Percentiles rank a stretch among this genome's conserved stretches.
These are phyloP conservation scores for Fusarium sp. DNA, from an alignment of 2,329 filamentous ascomycete species.

Conservation along the genomic window DNA sequence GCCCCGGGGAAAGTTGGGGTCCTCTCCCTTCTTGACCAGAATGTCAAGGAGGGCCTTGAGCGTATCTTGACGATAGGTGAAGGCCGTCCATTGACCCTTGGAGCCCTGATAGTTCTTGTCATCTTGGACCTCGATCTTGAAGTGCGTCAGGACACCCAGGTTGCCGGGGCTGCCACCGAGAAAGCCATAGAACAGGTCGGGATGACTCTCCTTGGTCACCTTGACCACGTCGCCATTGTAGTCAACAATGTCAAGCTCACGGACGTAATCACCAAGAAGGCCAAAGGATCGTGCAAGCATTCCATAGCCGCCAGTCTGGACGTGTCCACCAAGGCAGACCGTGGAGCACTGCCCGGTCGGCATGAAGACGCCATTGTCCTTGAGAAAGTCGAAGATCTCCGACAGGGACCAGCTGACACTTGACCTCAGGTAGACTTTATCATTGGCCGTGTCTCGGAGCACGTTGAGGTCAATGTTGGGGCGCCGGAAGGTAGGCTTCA, in stretches of 20 bases:
- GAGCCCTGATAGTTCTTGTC: slow-evolving; percentile 52
- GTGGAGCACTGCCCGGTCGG: slow-evolving; percentile 60
- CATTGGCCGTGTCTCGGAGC: slow-evolving; percentile 31
- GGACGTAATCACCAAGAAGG: slow-evolving; percentile 65
- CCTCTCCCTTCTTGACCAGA: slow-evolving; percentile 58
- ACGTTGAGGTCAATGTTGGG: slow-evolving; percentile 51
- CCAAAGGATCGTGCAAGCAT: slow-evolving; percentile 63
- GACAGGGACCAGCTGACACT: slow-evolving; percentile 56
- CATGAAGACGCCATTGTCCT: slow-evolving; percentile 56
- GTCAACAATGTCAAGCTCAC: slow-evolving; percentile 61
- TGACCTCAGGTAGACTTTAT: slow-evolving; percentile 37
- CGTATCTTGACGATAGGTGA: slow-evolving; percentile 50
- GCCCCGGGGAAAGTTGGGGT: slow-evolving; percentile 56
- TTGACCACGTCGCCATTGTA: slow-evolving; percentile 58
- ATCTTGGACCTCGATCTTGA: slow-evolving; percentile 57
- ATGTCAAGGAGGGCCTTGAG: slow-evolving; percentile 54
- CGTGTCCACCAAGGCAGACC: slow-evolving; percentile 60
- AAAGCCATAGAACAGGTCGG: slow-evolving; percentile 70
- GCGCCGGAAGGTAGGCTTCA: slow-evolving; percentile 31
- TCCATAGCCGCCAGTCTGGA: slow-evolving; percentile 61
- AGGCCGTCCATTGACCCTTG: slow-evolving; percentile 52
- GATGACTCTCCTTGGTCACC: slow-evolving; percentile 60
- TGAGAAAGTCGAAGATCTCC: slow-evolving; percentile 57
- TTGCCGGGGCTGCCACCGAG: slow-evolving; percentile 69
- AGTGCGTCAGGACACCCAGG: slow-evolving; percentile 67